These are phyloP conservation scores for Closterium sp. DNA, from an alignment of 139 green algal species.

Conservation along the genomic window DNA sequence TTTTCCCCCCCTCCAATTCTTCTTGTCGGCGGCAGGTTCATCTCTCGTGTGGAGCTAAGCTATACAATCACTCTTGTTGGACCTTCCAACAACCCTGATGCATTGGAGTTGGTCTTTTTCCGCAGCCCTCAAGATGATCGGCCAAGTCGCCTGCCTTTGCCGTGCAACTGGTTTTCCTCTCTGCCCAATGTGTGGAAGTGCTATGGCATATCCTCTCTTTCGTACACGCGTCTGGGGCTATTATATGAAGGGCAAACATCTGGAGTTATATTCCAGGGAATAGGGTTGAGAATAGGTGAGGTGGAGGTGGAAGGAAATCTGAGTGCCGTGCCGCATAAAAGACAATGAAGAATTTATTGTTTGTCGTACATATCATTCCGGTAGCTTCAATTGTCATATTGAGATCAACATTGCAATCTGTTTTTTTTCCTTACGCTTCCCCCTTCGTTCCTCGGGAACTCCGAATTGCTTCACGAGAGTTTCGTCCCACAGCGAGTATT, in stretches of 20 bases:
- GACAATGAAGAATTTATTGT: neutral
- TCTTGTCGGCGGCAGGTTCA: no score
- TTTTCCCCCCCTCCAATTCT: no score
- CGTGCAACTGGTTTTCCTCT: neutral
- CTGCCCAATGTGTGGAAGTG: neutral
- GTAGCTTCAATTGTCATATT: no score
- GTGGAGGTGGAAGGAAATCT: neutral
- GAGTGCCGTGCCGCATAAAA: neutral
- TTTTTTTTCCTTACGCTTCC: no score
- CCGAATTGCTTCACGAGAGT: neutral
- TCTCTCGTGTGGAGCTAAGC: neutral
- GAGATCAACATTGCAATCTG: no score
- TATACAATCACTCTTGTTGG: neutral
- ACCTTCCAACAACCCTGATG: neutral
- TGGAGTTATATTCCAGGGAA: neutral
- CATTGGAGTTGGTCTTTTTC: neutral
- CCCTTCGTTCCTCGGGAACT: neutral
- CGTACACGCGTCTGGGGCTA: neutral
- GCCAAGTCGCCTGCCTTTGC: neutral
- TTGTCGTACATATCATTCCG: no score
- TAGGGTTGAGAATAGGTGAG: neutral
- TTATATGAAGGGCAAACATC: neutral
- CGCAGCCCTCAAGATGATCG: neutral
- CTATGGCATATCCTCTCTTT: neutral
- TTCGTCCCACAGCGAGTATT: neutral